phyloP scores from a whole-genome alignment of 495 filamentous ascomycete genomes.

The Aspergillus baeticus region DNA sequence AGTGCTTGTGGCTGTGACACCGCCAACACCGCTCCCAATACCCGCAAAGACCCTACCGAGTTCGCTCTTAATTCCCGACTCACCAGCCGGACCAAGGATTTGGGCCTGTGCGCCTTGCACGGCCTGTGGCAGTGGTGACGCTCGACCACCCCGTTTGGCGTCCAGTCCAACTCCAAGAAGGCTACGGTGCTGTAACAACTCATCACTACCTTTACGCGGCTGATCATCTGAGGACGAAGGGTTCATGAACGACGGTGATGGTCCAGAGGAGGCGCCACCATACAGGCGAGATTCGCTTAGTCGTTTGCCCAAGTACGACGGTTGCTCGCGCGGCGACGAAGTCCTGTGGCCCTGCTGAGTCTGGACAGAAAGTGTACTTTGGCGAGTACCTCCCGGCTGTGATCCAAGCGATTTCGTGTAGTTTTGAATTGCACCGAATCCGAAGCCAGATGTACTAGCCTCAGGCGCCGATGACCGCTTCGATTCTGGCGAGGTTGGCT shows the following conservation, averaged over 20 bases:
- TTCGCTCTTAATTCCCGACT: constrained; percentile 86
- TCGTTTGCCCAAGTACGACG: constrained; percentile 32
- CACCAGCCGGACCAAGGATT: constrained; percentile 67
- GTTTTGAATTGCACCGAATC: constrained; percentile 47
- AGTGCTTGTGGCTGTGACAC: constrained; percentile 51
- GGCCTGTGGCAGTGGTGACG: constrained; percentile 86
- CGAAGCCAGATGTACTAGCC: constrained; percentile 29
- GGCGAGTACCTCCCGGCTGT: constrained; percentile 37
- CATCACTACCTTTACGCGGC: constrained; percentile 58
- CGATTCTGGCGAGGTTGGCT: constrained; percentile 41
- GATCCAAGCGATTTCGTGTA: constrained; percentile 49
- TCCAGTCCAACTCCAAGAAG: constrained; percentile 45
- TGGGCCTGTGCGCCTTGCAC: constrained; percentile 88
- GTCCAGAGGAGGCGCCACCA: constrained; percentile 22
- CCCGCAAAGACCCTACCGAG: constrained; percentile 90
- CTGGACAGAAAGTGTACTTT: constrained; percentile 32
- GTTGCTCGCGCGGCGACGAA: constrained; percentile 35
- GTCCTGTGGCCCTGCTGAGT: constrained; percentile 35
- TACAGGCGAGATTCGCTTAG: constrained; percentile 34
- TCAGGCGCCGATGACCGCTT: constrained; percentile 40
- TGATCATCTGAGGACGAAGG: constrained; percentile 33
- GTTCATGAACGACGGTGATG: constrained; percentile 25
- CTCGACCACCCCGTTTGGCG: constrained; percentile 46
- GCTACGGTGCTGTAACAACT: constrained; percentile 45
- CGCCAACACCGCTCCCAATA: constrained; percentile 80